phyloP scores from a whole-genome alignment of 75 land plant species.

The Adiantum capillusveneris region DNA sequence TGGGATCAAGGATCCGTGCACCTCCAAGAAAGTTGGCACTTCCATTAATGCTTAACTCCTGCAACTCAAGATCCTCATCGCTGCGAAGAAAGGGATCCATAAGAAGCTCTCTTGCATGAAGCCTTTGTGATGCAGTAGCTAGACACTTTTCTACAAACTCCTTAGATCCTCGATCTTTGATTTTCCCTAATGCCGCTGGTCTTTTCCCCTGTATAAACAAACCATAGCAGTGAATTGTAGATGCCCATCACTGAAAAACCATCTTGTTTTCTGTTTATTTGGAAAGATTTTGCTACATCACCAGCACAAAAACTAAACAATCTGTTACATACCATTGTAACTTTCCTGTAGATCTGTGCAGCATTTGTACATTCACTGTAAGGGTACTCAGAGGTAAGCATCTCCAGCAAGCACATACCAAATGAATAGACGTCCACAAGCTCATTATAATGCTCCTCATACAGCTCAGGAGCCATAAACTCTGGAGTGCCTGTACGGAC shows the following conservation, averaged over 20 bases:
- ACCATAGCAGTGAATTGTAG: neutral
- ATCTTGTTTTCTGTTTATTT: too few species aligned
- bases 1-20: too few species aligned
- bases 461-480: constrained; percentile 82
- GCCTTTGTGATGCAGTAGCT: constrained; percentile 53
- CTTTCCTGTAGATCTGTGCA: constrained; percentile 70
- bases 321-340: constrained; percentile 46
- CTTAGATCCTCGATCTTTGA: constrained; percentile 49
- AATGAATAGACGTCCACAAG: constrained; percentile 72
- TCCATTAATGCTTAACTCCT: too few species aligned
- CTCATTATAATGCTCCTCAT: constrained; percentile 71
- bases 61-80: constrained; percentile 13
- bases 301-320: too few species aligned
- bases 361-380: constrained; percentile 70
- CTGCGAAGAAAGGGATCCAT: constrained; percentile 63
- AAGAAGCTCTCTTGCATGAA: constrained; percentile 77
- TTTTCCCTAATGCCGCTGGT: constrained; percentile 71
- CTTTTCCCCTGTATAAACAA: constrained; percentile 51
- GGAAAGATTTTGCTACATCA: too few species aligned
- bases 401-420: constrained; percentile 79
- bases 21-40: too few species aligned
- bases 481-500: constrained; percentile 55
- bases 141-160: constrained; percentile 81
- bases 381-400: constrained; percentile 79
- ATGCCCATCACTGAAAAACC: too few species aligned